Percentiles rank a stretch among this genome's conserved stretches.
Evolutionary conservation across 176 grass and related monocot species (phyloP).

Genomic region (Carex kokanica): DNA sequence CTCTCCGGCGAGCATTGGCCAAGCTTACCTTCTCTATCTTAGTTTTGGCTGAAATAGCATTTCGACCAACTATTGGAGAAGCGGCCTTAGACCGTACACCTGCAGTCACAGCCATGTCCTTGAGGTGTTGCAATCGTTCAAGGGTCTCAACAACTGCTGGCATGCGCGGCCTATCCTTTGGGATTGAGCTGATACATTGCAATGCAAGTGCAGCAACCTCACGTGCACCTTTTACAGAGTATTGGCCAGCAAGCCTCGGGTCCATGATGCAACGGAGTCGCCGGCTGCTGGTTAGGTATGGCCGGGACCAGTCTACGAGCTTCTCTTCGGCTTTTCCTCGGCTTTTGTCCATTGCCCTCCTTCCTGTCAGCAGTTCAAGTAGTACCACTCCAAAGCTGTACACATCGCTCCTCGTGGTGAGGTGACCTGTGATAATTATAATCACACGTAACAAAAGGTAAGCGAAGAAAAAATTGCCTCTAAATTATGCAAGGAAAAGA

Average conservation of each 20-base stretch:
- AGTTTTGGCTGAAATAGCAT: slow-evolving; percentile 71
- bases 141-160: slow-evolving; percentile 50
- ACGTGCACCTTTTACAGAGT: slow-evolving; percentile 73
- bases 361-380: slow-evolving; percentile 88
- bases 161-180: slow-evolving; percentile 64
- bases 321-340: slow-evolving; percentile 49
- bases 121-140: slow-evolving; percentile 51
- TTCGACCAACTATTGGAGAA: slow-evolving; percentile 43
- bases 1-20: slow-evolving; percentile 30
- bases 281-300: slow-evolving; percentile 68
- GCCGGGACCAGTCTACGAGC: slow-evolving; percentile 70
- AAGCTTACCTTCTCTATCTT: slow-evolving; percentile 45
- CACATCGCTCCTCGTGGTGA: slow-evolving; percentile 82
- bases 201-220: slow-evolving; percentile 52
- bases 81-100: slow-evolving; percentile 51
- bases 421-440: slow-evolving; percentile 42
- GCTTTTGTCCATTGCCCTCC: slow-evolving; percentile 62
- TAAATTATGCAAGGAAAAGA: not conserved
- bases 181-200: slow-evolving; percentile 70
- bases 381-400: slow-evolving; percentile 91
- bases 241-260: slow-evolving; percentile 44
- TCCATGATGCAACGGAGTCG: slow-evolving; percentile 80
- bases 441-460: not conserved
- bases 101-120: slow-evolving; percentile 76
- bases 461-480: not conserved